phyloP scores from a whole-genome alignment of 2,329 filamentous ascomycete species.

The Colletotrichum paranaense region DNA sequence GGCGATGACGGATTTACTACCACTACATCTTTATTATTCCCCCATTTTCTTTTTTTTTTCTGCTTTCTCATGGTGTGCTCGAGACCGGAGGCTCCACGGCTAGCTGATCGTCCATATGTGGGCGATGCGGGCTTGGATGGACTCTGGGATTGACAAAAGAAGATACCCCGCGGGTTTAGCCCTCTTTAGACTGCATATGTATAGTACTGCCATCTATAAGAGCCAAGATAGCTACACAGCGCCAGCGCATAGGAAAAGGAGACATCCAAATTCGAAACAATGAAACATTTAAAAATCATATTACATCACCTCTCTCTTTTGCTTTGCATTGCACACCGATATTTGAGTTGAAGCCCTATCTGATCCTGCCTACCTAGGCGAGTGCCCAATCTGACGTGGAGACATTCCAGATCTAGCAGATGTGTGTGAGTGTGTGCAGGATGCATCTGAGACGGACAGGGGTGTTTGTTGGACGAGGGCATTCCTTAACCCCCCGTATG shows the following conservation, averaged over 20 bases:
- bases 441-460: constrained; percentile 31
- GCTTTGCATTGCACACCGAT: background rate
- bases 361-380: background rate
- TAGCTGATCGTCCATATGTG: constrained; percentile 3
- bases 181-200: constrained; percentile 30
- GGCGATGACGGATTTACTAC: constrained; percentile 22
- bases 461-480: constrained; percentile 8
- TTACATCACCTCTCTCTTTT: background rate
- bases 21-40: constrained; percentile 5
- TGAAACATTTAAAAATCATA: constrained; percentile 8
- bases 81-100: constrained; percentile 14
- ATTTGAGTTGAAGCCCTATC: background rate
- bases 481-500: constrained; percentile 14
- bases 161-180: constrained; percentile 35
- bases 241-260: constrained; percentile 4
- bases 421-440: constrained; percentile 31
- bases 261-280: background rate
- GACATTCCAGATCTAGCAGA: constrained; percentile 27
- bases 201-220: constrained; percentile 12
- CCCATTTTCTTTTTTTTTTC: constrained; percentile 2
- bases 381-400: constrained; percentile 23
- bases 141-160: constrained; percentile 31
- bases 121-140: constrained; percentile 29
- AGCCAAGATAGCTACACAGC: constrained; percentile 25
- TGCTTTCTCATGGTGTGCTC: constrained; percentile 22